Conservation (phyloP, 441 rosid genomes). For the Biscutella laevigata region DNA sequence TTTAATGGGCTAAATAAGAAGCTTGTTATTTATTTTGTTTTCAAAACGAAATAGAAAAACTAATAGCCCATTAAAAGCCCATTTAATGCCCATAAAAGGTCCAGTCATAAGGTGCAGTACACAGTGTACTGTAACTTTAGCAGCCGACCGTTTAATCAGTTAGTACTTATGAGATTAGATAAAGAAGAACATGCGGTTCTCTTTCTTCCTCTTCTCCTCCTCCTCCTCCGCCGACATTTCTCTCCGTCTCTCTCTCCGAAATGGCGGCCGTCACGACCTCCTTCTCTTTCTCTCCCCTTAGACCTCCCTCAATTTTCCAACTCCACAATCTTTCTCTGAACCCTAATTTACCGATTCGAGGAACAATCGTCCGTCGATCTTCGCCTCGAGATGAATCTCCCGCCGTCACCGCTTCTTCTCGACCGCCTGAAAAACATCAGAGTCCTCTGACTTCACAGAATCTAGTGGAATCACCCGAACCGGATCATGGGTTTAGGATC, state of each 20-base stretch:
- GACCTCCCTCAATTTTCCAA: neutral
- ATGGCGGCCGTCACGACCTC: slow-evolving; percentile 29
- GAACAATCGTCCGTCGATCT: slow-evolving; percentile 21
- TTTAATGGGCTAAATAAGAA: no score
- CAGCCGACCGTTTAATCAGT: slow-evolving; percentile 31
- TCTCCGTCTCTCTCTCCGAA: slow-evolving; percentile 18
- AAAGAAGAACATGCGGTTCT: slow-evolving; percentile 13
- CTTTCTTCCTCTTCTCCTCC: no score
- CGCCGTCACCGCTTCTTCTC: slow-evolving; percentile 22
- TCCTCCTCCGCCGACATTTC: slow-evolving; percentile 16
- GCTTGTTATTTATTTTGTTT: no score
- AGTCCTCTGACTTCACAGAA: slow-evolving; percentile 5
- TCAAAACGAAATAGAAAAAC: no score
- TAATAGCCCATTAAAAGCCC: no score
- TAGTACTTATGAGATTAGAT: neutral
- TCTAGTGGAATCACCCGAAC: slow-evolving; percentile 12
- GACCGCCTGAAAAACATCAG: neutral
- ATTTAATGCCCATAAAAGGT: slow-evolving; percentile 10
- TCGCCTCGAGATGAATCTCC: slow-evolving; percentile 24
- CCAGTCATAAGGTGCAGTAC: neutral
- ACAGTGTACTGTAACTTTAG: neutral
- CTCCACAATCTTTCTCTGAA: slow-evolving; percentile 10
- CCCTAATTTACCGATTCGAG: slow-evolving; percentile 17
- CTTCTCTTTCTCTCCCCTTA: slow-evolving; percentile 16
- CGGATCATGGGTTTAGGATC: slow-evolving; percentile 32